phyloP scores from a whole-genome alignment of 73 alveolate genomes.

The Paramecium octaurelia region DNA sequence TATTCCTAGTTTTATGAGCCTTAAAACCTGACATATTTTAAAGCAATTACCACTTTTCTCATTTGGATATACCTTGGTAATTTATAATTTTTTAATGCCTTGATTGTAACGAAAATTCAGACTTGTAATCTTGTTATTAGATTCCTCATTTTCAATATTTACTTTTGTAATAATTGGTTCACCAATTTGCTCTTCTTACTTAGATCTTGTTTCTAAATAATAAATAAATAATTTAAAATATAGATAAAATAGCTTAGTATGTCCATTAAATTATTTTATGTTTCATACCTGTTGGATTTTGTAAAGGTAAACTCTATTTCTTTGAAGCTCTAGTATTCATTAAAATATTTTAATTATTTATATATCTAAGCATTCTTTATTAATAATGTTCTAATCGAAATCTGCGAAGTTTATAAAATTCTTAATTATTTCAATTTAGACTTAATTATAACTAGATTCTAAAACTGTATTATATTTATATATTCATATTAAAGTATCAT shows the following conservation, averaged over 20 bases:
- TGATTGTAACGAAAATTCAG: not conserved
- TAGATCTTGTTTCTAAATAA: not conserved
- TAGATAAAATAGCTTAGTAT: not conserved
- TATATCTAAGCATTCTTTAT: not conserved
- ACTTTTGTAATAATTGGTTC: not conserved
- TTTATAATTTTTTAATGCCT: not conserved
- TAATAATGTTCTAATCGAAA: not conserved
- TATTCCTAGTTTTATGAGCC: not conserved
- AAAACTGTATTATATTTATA: not conserved
- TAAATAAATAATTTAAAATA: not conserved
- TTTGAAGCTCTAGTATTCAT: slow-evolving; percentile 6
- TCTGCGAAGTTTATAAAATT: not conserved
- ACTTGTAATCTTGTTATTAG: not conserved
- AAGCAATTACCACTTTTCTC: not conserved
- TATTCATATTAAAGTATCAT: not conserved
- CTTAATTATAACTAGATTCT: not conserved
- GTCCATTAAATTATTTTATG: not conserved
- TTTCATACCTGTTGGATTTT: not conserved
- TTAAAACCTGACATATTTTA: not conserved
- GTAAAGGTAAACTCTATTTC: not conserved
- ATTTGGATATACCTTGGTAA: not conserved
- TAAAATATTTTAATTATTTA: not conserved
- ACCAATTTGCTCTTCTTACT: not conserved
- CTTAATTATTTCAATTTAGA: not conserved
- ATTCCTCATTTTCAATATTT: not conserved